Evolutionary conservation across 371 early-diverging fungal genomes (phyloP).

Genomic region (Blakeslea trispora): DNA sequence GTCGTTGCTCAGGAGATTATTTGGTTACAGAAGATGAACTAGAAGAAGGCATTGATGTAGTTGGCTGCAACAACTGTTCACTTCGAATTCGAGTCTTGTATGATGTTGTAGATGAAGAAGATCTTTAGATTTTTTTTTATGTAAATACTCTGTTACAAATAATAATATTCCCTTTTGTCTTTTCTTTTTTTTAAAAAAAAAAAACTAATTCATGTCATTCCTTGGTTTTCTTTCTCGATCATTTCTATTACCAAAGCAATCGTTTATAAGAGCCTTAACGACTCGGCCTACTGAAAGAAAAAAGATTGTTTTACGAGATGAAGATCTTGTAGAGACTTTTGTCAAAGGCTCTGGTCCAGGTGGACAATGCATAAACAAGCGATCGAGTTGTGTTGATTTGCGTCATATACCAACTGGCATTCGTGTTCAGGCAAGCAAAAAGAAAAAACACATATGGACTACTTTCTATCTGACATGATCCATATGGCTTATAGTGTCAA

Average conservation of each 20-base stretch:
- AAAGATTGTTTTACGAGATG: slow-evolving; percentile 68
- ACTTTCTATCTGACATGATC: too few species aligned
- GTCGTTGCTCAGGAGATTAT: slow-evolving; percentile 61
- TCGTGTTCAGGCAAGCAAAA: slow-evolving; percentile 60
- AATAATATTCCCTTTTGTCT: neutral
- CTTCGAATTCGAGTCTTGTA: slow-evolving; percentile 57
- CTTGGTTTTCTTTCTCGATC: neutral
- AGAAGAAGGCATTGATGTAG: slow-evolving; percentile 49
- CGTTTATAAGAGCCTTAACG: neutral
- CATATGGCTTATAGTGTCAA: slow-evolving; percentile 59
- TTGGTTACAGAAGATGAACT: slow-evolving; percentile 54
- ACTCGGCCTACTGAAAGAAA: slow-evolving; percentile 19
- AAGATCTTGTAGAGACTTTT: slow-evolving; percentile 84
- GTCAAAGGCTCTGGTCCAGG: slow-evolving; percentile 91
- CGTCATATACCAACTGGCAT: slow-evolving; percentile 85
- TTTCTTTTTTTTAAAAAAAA: neutral
- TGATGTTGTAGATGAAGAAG: slow-evolving; percentile 44
- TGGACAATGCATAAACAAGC: slow-evolving; percentile 94
- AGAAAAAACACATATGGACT: too few species aligned
- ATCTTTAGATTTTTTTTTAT: neutral
- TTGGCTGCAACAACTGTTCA: slow-evolving; percentile 56
- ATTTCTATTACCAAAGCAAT: neutral
- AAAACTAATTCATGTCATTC: too few species aligned
- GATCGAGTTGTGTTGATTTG: slow-evolving; percentile 81
- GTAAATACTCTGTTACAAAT: too few species aligned